Base-by-base conservation (phyloP, 2,329 filamentous ascomycete genomes). In the Acephala macrosclerotiorum region DNA sequence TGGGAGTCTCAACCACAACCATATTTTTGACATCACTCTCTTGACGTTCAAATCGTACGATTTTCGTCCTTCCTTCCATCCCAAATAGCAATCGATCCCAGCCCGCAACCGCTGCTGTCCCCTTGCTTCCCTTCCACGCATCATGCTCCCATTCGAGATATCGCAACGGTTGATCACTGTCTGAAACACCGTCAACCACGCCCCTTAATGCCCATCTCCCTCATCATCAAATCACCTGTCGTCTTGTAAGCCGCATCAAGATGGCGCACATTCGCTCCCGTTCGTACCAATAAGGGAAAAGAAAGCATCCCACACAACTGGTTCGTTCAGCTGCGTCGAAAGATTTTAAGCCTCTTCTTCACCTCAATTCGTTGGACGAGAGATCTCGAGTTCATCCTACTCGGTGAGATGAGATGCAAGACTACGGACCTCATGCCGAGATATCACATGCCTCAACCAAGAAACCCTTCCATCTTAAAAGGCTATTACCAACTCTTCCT, bases 331-430 rank as follows among this genome's bases (percentile, higher is more conserved):
- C 66, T 64, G 29, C 16, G 16, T 5, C 22, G 20, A 16, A n/a
- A n/a, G 38, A 56, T 61, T 63, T 59, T 66, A 58, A 68, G 66
- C 58, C 66, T 68, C 66, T 60, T 64, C 51, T 29, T 29, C 26
- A 53, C 25, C 58, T 18, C 45, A 22, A 61, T 59, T 56, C 49
- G 60, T 35, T 55, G 42, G 51, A 40, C 5, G 9, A 1, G n/a
- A 18, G 18, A 8, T 18, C 25, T 53, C 49, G 49, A 53, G 9
- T 53, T 18, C 26, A 26, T 51, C 25, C 25, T 53, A 53, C 49
- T 53, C 49, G 49, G 49, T 53, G 49, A 53, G 49, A 53, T 53
- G 25, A n/a, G n/a, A 49, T 22, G 14, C 45, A 49, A 49, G 45
- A 5, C 9, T 49, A 11, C 45, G 45, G 45, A 25, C 45, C 22